These are phyloP conservation scores for Microdochium bolleyi DNA, from an alignment of 2,329 filamentous ascomycete species.

Conservation along the genomic window DNA sequence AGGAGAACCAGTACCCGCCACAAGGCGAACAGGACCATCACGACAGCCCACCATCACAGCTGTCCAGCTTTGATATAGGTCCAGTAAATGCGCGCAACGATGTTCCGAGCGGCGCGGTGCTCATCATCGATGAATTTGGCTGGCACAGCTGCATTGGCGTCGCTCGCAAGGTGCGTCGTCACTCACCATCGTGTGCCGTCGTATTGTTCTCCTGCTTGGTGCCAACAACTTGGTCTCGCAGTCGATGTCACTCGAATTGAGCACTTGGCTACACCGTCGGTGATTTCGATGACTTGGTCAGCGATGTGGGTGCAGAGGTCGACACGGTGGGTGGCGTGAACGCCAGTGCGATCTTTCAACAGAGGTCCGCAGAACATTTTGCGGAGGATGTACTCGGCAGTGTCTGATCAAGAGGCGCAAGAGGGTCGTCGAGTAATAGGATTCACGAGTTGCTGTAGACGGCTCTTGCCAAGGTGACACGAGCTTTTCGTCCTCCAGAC, in stretches of 20 bases:
- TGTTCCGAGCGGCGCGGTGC: slow-evolving; percentile 63
- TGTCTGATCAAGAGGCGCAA: slow-evolving; percentile 57
- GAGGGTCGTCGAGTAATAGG: slow-evolving; percentile 53
- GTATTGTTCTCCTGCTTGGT: slow-evolving; percentile 14
- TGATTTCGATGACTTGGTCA: slow-evolving; percentile 66
- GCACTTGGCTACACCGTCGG: slow-evolving; percentile 47
- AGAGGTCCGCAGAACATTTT: slow-evolving; percentile 53
- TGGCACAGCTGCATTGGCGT: slow-evolving; percentile 45
- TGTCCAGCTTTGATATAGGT: slow-evolving; percentile 77
- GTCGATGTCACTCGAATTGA: slow-evolving; percentile 35
- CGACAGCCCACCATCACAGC: slow-evolving; percentile 61
- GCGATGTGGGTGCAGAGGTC: slow-evolving; percentile 67
- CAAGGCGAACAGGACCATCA: slow-evolving; percentile 53
- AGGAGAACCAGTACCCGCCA: slow-evolving; percentile 59
- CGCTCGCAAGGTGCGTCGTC: slow-evolving; percentile 14
- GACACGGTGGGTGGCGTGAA: slow-evolving; percentile 77
- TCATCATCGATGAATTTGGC: slow-evolving; percentile 78
- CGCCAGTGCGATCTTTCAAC: slow-evolving; percentile 55
- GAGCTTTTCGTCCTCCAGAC: slow-evolving; percentile 55
- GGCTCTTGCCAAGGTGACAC: slow-evolving; percentile 55
- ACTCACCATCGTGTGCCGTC: slow-evolving; percentile 21
- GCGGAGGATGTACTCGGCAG: slow-evolving; percentile 53
- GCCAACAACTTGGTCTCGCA: slow-evolving; percentile 25
- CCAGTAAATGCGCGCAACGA: slow-evolving; percentile 72
- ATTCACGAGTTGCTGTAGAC: slow-evolving; percentile 51